Evolutionary conservation across 2,329 filamentous ascomycete genomes (phyloP).

Genomic region (Colletotrichum sp.): DNA sequence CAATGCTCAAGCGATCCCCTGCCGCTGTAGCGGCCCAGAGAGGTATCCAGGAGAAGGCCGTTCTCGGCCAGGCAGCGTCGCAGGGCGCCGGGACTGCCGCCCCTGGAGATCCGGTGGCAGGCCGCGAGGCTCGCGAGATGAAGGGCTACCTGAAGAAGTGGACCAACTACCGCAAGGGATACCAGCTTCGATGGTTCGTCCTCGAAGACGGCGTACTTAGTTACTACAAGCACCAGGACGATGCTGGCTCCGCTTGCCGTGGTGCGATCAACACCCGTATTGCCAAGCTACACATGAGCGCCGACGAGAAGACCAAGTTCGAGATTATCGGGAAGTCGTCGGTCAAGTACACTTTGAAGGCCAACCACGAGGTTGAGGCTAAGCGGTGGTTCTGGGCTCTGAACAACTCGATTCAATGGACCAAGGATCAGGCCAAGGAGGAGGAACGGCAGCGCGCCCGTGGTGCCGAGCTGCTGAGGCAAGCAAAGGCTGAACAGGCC

Average conservation of each 20-base stretch:
- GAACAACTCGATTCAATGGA: constrained; percentile 98
- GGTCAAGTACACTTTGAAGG: constrained; percentile 97
- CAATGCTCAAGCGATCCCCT: constrained; percentile 91
- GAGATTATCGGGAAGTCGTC: constrained; percentile 98
- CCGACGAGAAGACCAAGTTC: constrained; percentile 96
- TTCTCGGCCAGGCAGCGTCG: constrained; percentile 75
- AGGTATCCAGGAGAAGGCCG: constrained; percentile 96
- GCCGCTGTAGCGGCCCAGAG: constrained; percentile 93
- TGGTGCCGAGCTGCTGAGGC: constrained; percentile 76
- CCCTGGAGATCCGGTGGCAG: constrained; percentile 67
- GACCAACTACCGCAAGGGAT: constrained; percentile 98
- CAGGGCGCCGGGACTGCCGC: constrained; percentile 58
- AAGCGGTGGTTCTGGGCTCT: constrained; percentile 99
- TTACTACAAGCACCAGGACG: constrained; percentile 99
- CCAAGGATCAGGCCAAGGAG: constrained; percentile 94
- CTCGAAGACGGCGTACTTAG: constrained; percentile 96
- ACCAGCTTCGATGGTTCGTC: constrained; percentile 97
- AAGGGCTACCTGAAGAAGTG: constrained; percentile 99
- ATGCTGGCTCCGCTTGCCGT: constrained; percentile 92
- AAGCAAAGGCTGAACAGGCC: constrained; percentile 79
- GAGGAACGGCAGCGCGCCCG: constrained; percentile 79
- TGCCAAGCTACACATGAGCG: constrained; percentile 91
- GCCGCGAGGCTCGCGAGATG: constrained; percentile 93
- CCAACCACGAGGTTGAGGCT: constrained; percentile 96
- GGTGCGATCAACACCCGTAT: constrained; percentile 99